phyloP scores from a whole-genome alignment of 2,329 filamentous ascomycete genomes.

The Arthrinium phaeospermum region DNA sequence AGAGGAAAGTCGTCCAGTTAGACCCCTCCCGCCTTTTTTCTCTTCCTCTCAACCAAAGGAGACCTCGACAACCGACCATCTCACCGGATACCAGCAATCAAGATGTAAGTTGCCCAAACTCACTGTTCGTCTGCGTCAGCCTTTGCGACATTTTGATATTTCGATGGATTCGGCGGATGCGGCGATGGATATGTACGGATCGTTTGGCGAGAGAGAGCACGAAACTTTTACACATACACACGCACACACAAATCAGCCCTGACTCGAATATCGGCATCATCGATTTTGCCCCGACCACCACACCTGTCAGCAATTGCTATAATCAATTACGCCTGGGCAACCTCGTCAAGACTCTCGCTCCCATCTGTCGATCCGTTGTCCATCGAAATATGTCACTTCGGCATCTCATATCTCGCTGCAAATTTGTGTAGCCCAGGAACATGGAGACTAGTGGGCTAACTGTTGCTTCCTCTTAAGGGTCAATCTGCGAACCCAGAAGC shows the following conservation, averaged over 20 bases:
- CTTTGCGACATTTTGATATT: constrained; percentile 1
- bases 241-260: neutral
- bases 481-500: constrained; percentile 99
- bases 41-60: constrained; percentile 16
- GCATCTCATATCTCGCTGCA: neutral
- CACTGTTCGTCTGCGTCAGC: constrained; percentile 8
- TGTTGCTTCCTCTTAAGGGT: constrained; percentile 67
- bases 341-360: neutral
- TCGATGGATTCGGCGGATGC: constrained; percentile 11
- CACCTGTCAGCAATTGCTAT: neutral
- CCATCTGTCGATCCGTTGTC: neutral
- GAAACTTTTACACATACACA: neutral
- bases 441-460: constrained; percentile 17
- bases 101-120: constrained; percentile 20
- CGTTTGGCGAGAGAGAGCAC: constrained; percentile 1
- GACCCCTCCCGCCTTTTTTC: constrained; percentile 20
- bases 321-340: neutral
- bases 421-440: constrained; percentile 3
- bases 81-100: constrained; percentile 20
- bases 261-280: constrained; percentile 13
- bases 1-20: constrained; percentile 17
- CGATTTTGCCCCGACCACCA: constrained; percentile 9
- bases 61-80: constrained; percentile 20
- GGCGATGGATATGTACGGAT: constrained; percentile 10
- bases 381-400: constrained; percentile 10